These are phyloP conservation scores for Gossypium raimondii DNA, from an alignment of 345 rosid species.

Conservation along the genomic window DNA sequence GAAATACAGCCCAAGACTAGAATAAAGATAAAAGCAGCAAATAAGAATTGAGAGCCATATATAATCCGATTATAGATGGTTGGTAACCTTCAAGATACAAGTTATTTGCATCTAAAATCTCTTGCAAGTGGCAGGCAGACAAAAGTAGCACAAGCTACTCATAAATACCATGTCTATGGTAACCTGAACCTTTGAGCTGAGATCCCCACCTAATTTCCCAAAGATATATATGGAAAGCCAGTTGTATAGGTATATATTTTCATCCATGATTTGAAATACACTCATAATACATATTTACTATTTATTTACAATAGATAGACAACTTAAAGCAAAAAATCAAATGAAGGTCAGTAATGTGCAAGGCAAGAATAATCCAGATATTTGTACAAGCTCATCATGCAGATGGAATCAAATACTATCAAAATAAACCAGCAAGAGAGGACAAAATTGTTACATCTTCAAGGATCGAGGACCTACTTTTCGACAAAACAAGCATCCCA, in stretches of 20 bases:
- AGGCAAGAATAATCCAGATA: background rate
- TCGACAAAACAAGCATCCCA: background rate
- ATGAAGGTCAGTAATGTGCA: background rate
- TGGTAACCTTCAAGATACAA: background rate
- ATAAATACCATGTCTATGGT: background rate
- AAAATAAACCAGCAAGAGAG: background rate
- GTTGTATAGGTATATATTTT: background rate
- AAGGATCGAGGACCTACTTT: background rate
- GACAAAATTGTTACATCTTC: background rate
- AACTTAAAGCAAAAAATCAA: background rate
- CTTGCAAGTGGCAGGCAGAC: background rate
- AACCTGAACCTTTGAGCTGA: background rate
- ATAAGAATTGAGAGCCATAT: background rate
- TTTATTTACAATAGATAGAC: background rate
- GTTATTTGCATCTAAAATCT: slow-evolving; percentile 4
- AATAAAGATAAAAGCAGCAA: background rate
- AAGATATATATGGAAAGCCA: background rate
- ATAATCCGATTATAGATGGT: background rate
- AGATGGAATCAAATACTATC: background rate
- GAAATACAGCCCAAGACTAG: slow-evolving; percentile 5
- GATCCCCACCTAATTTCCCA: slow-evolving; percentile 2
- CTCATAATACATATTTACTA: background rate
- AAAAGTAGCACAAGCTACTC: background rate
- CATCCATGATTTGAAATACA: background rate
- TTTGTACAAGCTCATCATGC: background rate